These are phyloP conservation scores for Primulina eburnea DNA, from an alignment of 257 asterid genomes.

Conservation along the genomic window DNA sequence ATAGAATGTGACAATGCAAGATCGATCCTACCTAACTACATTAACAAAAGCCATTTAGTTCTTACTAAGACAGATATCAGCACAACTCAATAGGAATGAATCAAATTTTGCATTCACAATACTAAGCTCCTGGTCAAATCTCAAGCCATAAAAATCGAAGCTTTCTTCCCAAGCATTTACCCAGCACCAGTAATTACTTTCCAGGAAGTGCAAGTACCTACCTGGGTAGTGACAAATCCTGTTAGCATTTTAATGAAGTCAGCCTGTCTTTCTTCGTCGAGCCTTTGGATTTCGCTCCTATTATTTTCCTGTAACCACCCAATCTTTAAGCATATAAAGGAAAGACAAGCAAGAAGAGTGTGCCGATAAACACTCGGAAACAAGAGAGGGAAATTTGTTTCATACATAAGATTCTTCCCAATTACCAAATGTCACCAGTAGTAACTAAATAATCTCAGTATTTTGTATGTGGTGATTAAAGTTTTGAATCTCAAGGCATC, in stretches of 20 bases:
- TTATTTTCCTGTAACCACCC: conserved; percentile 75
- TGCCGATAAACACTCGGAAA: neutral
- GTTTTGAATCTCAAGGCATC: neutral
- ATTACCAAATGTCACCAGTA: neutral
- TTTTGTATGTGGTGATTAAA: neutral
- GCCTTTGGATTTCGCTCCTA: conserved; percentile 73
- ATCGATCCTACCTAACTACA: neutral
- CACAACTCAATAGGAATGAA: neutral
- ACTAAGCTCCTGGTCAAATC: neutral
- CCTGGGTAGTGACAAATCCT: conserved; percentile 87
- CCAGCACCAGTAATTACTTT: conserved; percentile 5
- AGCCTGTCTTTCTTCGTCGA: conserved; percentile 62
- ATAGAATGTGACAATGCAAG: neutral
- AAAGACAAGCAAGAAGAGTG: neutral
- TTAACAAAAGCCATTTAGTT: neutral
- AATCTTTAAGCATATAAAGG: conserved; percentile 14
- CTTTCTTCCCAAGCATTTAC: neutral
- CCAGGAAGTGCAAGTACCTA: conserved; percentile 51
- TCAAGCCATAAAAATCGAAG: neutral
- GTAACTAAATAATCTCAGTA: neutral
- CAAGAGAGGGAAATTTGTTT: conserved; percentile 4
- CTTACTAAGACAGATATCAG: neutral
- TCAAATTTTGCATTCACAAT: neutral
- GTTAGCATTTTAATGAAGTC: conserved; percentile 84
- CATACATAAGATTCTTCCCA: neutral